phyloP scores from a whole-genome alignment of 2,329 filamentous ascomycete genomes.

The Curvularia verruculosa region DNA sequence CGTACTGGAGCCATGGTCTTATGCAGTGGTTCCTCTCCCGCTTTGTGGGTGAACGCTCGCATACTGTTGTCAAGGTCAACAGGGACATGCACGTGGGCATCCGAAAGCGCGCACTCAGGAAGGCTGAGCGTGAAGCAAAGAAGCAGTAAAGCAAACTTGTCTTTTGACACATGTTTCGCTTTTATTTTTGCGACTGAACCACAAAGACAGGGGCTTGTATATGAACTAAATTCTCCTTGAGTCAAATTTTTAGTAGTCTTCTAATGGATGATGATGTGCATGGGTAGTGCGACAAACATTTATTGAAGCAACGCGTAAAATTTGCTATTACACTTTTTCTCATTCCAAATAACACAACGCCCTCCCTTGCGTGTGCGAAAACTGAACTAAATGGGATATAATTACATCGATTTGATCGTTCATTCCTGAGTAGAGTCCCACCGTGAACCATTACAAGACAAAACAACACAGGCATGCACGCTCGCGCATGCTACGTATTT shows the following conservation, averaged over 20 bases:
- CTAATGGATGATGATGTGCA: no score
- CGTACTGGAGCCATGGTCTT: constrained; percentile 89
- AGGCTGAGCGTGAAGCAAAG: constrained; percentile 82
- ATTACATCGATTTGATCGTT: constrained; percentile 7
- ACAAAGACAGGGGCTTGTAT: not conserved
- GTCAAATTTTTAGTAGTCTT: not conserved
- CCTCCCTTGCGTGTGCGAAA: not conserved
- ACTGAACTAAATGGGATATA: constrained; percentile 9
- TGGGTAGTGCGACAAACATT: not conserved
- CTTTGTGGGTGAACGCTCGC: constrained; percentile 64
- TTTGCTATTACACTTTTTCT: not conserved
- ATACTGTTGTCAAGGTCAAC: constrained; percentile 65
- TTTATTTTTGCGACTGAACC: not conserved
- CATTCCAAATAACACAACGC: not conserved
- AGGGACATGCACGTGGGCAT: constrained; percentile 81
- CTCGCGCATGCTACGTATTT: not conserved
- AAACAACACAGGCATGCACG: not conserved
- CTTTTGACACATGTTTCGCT: not conserved
- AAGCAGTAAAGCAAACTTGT: constrained; percentile 52
- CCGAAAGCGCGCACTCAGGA: constrained; percentile 78
- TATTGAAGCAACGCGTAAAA: not conserved
- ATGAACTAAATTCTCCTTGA: not conserved
- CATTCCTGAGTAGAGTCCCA: not conserved
- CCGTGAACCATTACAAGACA: not conserved
- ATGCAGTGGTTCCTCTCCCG: constrained; percentile 81